Evolutionary conservation across 202 grass and related monocot genomes (phyloP), one percentile per base, ranked within the genome.

Genomic region (Tripidium arundinaceum): DNA sequence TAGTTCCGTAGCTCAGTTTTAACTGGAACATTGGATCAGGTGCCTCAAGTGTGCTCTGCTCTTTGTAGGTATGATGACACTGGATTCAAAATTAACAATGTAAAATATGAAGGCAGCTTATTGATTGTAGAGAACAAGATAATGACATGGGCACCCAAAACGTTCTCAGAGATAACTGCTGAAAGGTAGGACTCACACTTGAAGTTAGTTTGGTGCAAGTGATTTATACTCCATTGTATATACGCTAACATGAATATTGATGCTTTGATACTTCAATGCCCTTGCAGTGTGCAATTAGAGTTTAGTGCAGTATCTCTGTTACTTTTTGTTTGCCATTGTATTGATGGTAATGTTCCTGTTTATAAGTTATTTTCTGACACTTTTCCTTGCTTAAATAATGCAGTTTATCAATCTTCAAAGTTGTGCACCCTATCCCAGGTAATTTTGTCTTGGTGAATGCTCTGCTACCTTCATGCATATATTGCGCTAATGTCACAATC

Each of bases 61-160:
- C 18, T 54, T 77, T 85, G 65, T 80, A 94, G 95, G 70, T 98
- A 94, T 41, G 66, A 85, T 52, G 95, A 98, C 69, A 91, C 92
- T 52, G 95, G 95, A 55, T 98, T 98, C 88, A 91, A 86, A 21
- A 88, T 98, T 75, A 98, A 94, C 82, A 83, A 86, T 77, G 82
- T 94, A 57, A 80, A 85, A 46, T 97, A 97, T 29, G 87, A 92
- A 68, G 89, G 94, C 7, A 97, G 94, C 83, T 84, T 97, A 76
- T 63, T 97, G 81, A 83, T 97, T 80, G 85, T 94, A 16, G 94
- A 97, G 77, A 90, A 92, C 87, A 97, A 86, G 88, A 84, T 97
- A 80, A 89, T 97, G 94, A 67, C 83, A 5, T 97, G 94, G 90
- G 52, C 81, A 47, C 94, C 91, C 4, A 90, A 97, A 83, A 90